Evolutionary conservation across 768 basidiomycete species (phyloP).

Genomic region (Pleurotus citrinopileatus): DNA sequence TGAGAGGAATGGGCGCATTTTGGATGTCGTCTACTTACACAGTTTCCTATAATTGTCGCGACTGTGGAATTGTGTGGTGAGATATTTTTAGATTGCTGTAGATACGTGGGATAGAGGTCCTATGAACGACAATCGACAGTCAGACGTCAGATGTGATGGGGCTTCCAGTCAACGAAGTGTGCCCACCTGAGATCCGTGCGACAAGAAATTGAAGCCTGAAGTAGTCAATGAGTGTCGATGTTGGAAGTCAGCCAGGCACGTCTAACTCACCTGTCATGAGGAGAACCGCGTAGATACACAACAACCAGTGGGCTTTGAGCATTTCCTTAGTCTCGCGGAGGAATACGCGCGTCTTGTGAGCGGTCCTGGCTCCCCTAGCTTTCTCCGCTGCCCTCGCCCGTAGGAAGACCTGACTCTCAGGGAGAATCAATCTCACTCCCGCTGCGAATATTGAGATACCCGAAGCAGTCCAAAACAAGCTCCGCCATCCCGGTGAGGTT

Average conservation of each 20-base stretch:
- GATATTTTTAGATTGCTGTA: constrained; percentile 62
- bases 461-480: constrained; percentile 78
- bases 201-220: constrained; percentile 73
- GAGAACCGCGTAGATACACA: constrained; percentile 81
- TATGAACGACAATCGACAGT: constrained; percentile 17
- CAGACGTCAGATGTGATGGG: not conserved
- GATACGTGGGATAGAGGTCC: constrained; percentile 82
- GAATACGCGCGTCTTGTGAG: constrained; percentile 67
- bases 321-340: constrained; percentile 68
- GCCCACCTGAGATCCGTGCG: constrained; percentile 64
- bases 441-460: constrained; percentile 74
- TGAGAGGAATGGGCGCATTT: not conserved
- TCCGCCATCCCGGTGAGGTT: constrained; percentile 56
- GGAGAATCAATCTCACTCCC: constrained; percentile 57
- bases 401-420: constrained; percentile 76
- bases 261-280: constrained; percentile 61
- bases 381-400: constrained; percentile 55
- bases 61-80: constrained; percentile 53
- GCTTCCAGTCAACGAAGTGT: not conserved
- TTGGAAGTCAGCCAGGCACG: not conserved
- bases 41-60: constrained; percentile 82
- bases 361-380: constrained; percentile 54
- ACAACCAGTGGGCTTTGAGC: constrained; percentile 78
- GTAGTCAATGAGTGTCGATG: not conserved
- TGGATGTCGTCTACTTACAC: constrained; percentile 30